Evolutionary conservation across 495 filamentous ascomycete genomes (phyloP).

Genomic region (Aspergillus funiculosus): DNA sequence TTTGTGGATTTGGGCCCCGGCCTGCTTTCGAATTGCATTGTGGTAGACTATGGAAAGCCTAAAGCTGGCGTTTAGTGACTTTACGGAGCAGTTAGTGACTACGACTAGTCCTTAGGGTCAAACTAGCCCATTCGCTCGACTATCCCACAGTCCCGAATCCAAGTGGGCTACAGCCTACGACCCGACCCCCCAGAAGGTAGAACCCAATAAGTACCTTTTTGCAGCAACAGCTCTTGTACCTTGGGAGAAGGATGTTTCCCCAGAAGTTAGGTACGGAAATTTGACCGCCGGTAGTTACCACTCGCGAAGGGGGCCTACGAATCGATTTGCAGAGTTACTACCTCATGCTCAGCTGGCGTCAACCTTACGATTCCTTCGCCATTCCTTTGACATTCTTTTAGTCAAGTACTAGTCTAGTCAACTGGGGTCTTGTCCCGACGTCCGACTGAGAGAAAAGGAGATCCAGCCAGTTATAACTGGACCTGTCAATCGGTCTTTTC

Average conservation of each 20-base stretch:
- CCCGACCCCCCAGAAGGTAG: slow-evolving; percentile 6
- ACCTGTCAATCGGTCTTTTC: no score
- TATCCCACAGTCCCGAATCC: slow-evolving; percentile 3
- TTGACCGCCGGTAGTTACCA: slow-evolving; percentile 12
- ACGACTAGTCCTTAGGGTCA: no score
- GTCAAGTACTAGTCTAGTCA: no score
- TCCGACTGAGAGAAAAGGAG: slow-evolving; percentile 10
- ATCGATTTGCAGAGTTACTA: slow-evolving; percentile 6
- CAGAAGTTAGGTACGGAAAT: slow-evolving; percentile 6
- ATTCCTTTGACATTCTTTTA: slow-evolving; percentile 13
- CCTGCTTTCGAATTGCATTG: slow-evolving; percentile 14
- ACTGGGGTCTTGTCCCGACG: no score
- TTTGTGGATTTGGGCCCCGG: slow-evolving; percentile 8
- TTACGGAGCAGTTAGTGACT: no score
- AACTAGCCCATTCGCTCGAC: neutral
- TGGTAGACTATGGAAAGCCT: slow-evolving; percentile 17
- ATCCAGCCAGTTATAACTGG: no score
- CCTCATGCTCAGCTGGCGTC: slow-evolving; percentile 7
- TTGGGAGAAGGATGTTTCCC: slow-evolving; percentile 9
- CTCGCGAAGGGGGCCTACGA: slow-evolving; percentile 7
- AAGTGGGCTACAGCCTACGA: no score
- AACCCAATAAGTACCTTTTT: slow-evolving; percentile 11
- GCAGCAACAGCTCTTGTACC: neutral
- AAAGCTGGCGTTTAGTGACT: slow-evolving; percentile 17
- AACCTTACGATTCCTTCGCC: slow-evolving; percentile 15